Percentiles rank a stretch among this genome's conserved stretches.
Evolutionary conservation across 768 basidiomycete species (phyloP).

Genomic region (Russula dissimulans): DNA sequence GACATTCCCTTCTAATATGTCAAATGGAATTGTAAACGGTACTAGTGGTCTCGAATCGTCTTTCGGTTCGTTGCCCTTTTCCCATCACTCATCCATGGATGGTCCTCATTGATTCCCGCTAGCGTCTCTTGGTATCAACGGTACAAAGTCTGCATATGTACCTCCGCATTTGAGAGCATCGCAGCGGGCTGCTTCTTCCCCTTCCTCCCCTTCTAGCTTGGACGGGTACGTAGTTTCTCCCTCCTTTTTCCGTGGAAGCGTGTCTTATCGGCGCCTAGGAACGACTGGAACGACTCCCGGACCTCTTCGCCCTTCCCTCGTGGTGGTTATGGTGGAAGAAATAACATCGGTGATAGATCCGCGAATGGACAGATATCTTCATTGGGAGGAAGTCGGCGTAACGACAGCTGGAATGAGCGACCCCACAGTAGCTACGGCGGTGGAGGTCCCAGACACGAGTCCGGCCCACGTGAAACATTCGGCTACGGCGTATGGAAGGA

Average conservation of each 20-base stretch:
- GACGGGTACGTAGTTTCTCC: conserved; percentile 42
- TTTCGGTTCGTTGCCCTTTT: conserved; percentile 37
- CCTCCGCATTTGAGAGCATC: conserved; percentile 79
- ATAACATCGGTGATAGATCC: conserved; percentile 35
- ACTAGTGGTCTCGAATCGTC: conserved; percentile 61
- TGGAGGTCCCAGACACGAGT: conserved; percentile 29
- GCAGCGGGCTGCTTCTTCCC: conserved; percentile 73
- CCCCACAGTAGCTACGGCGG: conserved; percentile 32
- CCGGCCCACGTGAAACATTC: conserved; percentile 41
- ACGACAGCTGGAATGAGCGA: conserved; percentile 28
- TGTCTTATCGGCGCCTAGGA: conserved; percentile 32
- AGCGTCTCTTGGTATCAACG: conserved; percentile 71
- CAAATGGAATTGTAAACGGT: conserved; percentile 86
- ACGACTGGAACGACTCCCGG: conserved; percentile 70
- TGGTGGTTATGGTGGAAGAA: conserved; percentile 34
- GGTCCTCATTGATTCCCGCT: not conserved
- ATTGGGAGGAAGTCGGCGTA: conserved; percentile 36
- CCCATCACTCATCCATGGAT: not conserved
- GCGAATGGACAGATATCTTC: conserved; percentile 29
- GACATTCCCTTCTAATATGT: conserved; percentile 52
- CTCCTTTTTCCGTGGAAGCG: not conserved
- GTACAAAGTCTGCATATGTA: conserved; percentile 70
- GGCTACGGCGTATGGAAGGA: conserved; percentile 82
- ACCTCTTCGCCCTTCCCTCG: conserved; percentile 48
- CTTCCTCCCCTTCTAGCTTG: conserved; percentile 33